Base-by-base conservation (phyloP, 129 eudicot genomes). In the Saussurea involucrata region DNA sequence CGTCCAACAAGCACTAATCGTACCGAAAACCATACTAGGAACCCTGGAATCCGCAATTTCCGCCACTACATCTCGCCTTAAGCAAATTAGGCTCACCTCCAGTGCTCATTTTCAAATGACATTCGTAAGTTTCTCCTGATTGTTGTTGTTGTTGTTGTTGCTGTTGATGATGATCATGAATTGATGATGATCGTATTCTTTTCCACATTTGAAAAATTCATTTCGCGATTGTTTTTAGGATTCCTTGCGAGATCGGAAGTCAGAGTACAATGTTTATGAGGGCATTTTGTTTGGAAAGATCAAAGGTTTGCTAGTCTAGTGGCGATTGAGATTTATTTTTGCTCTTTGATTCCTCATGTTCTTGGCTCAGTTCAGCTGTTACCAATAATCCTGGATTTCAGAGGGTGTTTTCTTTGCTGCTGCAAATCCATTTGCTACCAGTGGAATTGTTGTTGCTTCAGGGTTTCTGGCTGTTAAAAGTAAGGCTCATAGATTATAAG, bases 391-490 rank as follows among this genome's bases (percentile, higher is more conserved):
- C 17, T 68, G 70, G 69, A 37, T 70, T 77, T 80, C 89, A 91
- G 93, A 91, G 80, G 88, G 93, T 17, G 29, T 81, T 57, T 87
- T 79, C 36, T 24, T 86, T 63, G 91, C 89, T 63, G 84, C 84
- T 76, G 78, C 92, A 21, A 78, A 80, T 68, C 93, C 96, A 21
- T 72, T 88, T 36, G 49, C 79, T 22, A 80, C 93, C 4, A 61
- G 88, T 24, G 90, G 92, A 61, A 83, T 83, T 71, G 81, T 76
- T 36, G 21, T 81, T 69, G 93, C 86, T 18, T 82, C 86, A 67
- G 93, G 91, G 53, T 33, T 84, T 36, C 58, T 91, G 71, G 69
- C 72, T 74, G 79, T 86, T 40, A 86, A 86, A 78, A 80, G 93
- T 88, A 88, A 75, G 88, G 27, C 28, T 29, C 33, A 66, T 24